phyloP scores from a whole-genome alignment of 2,329 filamentous ascomycete genomes.

The Xylariaceae sp. region DNA sequence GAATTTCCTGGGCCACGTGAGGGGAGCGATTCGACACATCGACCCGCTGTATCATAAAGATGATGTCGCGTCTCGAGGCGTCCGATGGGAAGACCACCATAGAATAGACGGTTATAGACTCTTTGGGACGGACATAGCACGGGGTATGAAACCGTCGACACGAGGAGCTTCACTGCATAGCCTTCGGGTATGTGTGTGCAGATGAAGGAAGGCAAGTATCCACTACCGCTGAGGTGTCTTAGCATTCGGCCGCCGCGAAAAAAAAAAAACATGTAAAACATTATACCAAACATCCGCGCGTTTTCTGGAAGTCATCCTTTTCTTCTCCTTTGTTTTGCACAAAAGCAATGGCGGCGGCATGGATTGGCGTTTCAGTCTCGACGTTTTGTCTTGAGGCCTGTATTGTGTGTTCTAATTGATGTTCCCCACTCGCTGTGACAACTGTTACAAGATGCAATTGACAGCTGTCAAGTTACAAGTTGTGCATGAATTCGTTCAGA shows the following conservation, averaged over 20 bases:
- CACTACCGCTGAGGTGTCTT: slow-evolving; percentile 2
- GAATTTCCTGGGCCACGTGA: slow-evolving; percentile 28
- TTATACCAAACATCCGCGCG: slow-evolving; percentile 12
- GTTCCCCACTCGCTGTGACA: slow-evolving; percentile 8
- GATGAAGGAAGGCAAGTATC: slow-evolving; percentile 29
- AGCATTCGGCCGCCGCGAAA: slow-evolving; percentile 2
- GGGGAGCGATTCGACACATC: slow-evolving; percentile 22
- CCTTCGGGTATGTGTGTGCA: slow-evolving; percentile 31
- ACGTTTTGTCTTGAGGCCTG: not conserved
- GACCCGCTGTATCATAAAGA: slow-evolving; percentile 20
- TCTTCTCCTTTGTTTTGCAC: slow-evolving; percentile 13
- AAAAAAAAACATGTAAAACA: slow-evolving; percentile 21
- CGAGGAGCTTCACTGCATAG: slow-evolving; percentile 28
- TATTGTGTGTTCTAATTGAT: slow-evolving; percentile 5
- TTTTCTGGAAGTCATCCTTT: slow-evolving; percentile 12
- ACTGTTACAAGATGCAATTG: not conserved
- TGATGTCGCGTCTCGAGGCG: slow-evolving; percentile 23
- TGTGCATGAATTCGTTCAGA: not conserved
- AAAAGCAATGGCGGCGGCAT: slow-evolving; percentile 4
- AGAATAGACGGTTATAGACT: slow-evolving; percentile 34
- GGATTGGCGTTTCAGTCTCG: slow-evolving; percentile 9
- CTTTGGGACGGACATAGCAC: slow-evolving; percentile 19
- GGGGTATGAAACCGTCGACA: slow-evolving; percentile 22
- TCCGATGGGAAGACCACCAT: slow-evolving; percentile 32
- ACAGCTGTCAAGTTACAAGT: not conserved